Evolutionary conservation across 257 asterid genomes (phyloP), one percentile per base, ranked within the genome.

Genomic region (Nicotiana benthamiana): DNA sequence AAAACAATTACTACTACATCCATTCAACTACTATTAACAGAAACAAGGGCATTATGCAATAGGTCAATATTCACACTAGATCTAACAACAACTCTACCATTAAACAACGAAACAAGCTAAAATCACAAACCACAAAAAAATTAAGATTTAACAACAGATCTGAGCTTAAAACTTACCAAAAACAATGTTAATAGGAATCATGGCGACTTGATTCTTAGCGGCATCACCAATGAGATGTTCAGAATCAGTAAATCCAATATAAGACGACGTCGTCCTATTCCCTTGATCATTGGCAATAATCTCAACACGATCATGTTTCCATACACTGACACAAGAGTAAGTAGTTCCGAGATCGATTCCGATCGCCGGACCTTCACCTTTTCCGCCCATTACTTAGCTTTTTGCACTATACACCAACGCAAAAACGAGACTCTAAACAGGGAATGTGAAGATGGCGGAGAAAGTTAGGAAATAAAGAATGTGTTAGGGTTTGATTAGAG

Each of bases 221-320:
- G 86, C 88, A 51, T 86, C 86, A 20, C 87, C 88, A 48, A 83
- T 81, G 80, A 86, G 85, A 17, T 87, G 83, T 65, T 86, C 85
- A 22, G 85, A 22, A 24, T 86, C 89, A 32, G 89, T 86, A 77
- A 83, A 86, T 18, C 15, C 89, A 75, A 86, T 87, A 15, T 86
- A 86, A 15, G 89, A 86, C 18, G 88, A 86, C 61, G 88, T 86
- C 11, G 89, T 86, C 34, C 89, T 51, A 83, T 86, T 86, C 30
- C 89, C 89, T 80, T 86, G 89, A 40, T 86, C 88, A 63, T 86
- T 86, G 10, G 88, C 86, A 10, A 86, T 86, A 61, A 86, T 86
- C 64, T 86, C 88, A 16, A 86, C 88, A 4, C 88, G 81, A n/a
- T 86, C 88, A 67, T 86, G 88, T 57, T 86, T 86, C 88, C 88